These are phyloP conservation scores for Saussurea involucrata DNA, from an alignment of 129 eudicot species.

Conservation along the genomic window DNA sequence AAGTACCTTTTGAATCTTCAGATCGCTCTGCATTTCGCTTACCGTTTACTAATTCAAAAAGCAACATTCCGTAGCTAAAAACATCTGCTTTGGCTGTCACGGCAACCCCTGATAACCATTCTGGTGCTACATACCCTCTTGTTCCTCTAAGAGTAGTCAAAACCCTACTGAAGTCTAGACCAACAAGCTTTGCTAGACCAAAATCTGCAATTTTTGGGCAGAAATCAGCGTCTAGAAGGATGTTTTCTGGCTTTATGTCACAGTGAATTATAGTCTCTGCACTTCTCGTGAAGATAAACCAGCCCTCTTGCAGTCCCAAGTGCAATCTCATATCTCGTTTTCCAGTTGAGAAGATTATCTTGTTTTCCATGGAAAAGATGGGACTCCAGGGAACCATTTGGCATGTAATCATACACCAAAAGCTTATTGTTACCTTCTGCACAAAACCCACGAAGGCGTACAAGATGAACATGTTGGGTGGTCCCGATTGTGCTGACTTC, in stretches of 20 bases:
- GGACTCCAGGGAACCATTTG: slow-evolving; percentile 55
- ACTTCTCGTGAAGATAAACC: slow-evolving; percentile 69
- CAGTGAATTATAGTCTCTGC: slow-evolving; percentile 76
- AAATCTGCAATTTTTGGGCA: slow-evolving; percentile 60
- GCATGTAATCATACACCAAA: slow-evolving; percentile 65
- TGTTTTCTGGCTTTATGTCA: slow-evolving; percentile 81
- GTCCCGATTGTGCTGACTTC: slow-evolving; percentile 76
- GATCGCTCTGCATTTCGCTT: slow-evolving; percentile 37
- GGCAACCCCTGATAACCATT: slow-evolving; percentile 71
- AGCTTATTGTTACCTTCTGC: slow-evolving; percentile 45
- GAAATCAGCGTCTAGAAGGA: slow-evolving; percentile 49
- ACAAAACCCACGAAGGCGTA: slow-evolving; percentile 67
- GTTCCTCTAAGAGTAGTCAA: slow-evolving; percentile 72
- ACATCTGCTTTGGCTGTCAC: slow-evolving; percentile 74
- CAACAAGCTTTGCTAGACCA: slow-evolving; percentile 72
- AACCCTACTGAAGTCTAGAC: slow-evolving; percentile 72
- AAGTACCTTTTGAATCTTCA: slow-evolving; percentile 28
- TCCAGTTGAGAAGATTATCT: slow-evolving; percentile 40
- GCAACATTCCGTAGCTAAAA: slow-evolving; percentile 81
- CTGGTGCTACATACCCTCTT: slow-evolving; percentile 68
- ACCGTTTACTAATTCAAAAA: slow-evolving; percentile 60
- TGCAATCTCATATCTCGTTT: slow-evolving; percentile 59
- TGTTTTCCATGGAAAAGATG: slow-evolving; percentile 46
- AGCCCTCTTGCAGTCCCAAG: slow-evolving; percentile 68
- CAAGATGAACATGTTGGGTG: slow-evolving; percentile 74